Evolutionary conservation across 768 basidiomycete species (phyloP).

Genomic region (Omphalotus guepiniiformis): DNA sequence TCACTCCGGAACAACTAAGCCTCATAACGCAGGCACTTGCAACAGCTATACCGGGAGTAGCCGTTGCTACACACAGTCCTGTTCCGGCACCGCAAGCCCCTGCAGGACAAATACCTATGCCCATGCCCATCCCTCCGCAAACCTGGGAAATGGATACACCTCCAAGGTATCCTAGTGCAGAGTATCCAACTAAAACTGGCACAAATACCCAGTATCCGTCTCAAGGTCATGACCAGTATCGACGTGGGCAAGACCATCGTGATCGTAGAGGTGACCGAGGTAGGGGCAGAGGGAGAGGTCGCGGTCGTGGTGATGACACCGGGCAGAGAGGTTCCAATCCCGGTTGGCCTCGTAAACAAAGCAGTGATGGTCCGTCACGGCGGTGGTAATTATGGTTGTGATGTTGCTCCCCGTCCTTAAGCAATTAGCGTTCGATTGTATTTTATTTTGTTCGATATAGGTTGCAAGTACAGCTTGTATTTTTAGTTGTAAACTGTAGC

Average conservation of each 20-base stretch:
- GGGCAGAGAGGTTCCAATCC: conserved; percentile 45
- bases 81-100: conserved; percentile 11
- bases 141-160: conserved; percentile 23
- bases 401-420: no score
- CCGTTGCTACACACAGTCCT: conserved; percentile 22
- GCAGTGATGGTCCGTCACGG: conserved; percentile 13
- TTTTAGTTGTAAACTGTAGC: no score
- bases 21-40: conserved; percentile 55
- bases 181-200: conserved; percentile 22
- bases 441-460: no score
- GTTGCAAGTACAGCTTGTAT: no score
- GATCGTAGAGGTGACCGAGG: conserved; percentile 28
- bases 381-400: conserved; percentile 23
- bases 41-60: conserved; percentile 34
- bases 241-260: conserved; percentile 31
- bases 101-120: conserved; percentile 13
- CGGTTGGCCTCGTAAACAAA: conserved; percentile 52
- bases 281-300: conserved; percentile 22
- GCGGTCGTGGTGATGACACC: conserved; percentile 20
- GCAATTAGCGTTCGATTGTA: no score
- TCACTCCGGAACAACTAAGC: conserved; percentile 76
- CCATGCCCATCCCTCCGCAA: conserved; percentile 16
- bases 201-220: conserved; percentile 26
- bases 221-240: conserved; percentile 12
- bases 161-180: conserved; percentile 22